Evolutionary conservation across 441 rosid genomes (phyloP).

Genomic region (Gossypium aridum): DNA sequence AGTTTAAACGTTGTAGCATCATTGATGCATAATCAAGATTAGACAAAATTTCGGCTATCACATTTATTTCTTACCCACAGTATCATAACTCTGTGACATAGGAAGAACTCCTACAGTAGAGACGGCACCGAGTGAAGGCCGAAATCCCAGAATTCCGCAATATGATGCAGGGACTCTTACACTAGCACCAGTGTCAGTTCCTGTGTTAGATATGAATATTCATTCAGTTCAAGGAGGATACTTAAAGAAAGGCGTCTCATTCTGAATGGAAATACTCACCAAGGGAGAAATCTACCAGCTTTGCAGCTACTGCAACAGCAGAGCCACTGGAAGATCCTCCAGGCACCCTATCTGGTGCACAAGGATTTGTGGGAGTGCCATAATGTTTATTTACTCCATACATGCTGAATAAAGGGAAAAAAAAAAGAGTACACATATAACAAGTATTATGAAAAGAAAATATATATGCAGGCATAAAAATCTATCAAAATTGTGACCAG

Average conservation of each 20-base stretch:
- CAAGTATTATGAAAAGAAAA: not conserved
- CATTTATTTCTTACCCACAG: conserved; percentile 56
- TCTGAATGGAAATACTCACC: conserved; percentile 33
- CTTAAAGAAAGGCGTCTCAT: not conserved
- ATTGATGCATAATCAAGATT: not conserved
- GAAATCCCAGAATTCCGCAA: conserved; percentile 76
- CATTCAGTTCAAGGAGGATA: not conserved
- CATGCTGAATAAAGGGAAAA: conserved; percentile 38
- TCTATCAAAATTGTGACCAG: conserved; percentile 35
- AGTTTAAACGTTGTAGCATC: not conserved
- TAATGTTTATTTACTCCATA: conserved; percentile 85
- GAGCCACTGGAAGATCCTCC: conserved; percentile 99
- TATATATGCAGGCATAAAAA: not conserved
- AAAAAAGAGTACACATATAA: not conserved
- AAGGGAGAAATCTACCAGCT: conserved; percentile 76
- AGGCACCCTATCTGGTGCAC: conserved; percentile 67
- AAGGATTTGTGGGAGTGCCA: conserved; percentile 83
- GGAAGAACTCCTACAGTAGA: conserved; percentile 67
- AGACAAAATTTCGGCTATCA: not conserved
- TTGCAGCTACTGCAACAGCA: conserved; percentile 86
- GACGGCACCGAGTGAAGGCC: conserved; percentile 63
- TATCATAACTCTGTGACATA: conserved; percentile 86
- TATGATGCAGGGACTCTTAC: conserved; percentile 85
- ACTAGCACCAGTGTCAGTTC: conserved; percentile 92
- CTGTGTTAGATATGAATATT: conserved; percentile 23